These are phyloP conservation scores for Tetrahymena borealis DNA, from an alignment of 73 alveolate genomes.

Conservation along the genomic window DNA sequence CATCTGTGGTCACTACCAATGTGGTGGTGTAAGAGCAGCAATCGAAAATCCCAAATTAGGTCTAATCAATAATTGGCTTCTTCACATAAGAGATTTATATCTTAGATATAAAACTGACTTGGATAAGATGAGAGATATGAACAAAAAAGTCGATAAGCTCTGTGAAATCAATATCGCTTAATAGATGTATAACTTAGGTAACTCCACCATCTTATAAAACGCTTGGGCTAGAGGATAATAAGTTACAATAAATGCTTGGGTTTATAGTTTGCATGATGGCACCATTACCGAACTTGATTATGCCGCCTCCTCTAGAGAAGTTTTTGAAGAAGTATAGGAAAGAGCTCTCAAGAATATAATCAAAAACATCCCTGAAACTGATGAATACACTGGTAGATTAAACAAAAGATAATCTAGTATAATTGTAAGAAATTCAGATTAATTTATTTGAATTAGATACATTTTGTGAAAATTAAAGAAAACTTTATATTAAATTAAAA, in stretches of 20 bases:
- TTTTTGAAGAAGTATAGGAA: background rate
- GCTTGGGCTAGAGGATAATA: background rate
- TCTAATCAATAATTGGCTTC: background rate
- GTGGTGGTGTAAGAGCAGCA: constrained; percentile 49
- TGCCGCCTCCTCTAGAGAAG: background rate
- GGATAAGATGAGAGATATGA: background rate
- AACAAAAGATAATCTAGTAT: background rate
- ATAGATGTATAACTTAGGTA: background rate
- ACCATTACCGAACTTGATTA: background rate
- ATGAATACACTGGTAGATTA: background rate
- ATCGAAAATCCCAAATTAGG: background rate
- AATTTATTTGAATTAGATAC: background rate
- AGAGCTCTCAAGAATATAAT: background rate
- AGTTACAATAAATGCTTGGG: background rate
- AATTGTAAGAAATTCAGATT: background rate
- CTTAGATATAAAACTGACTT: background rate
- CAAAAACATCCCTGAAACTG: background rate
- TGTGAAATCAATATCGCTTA: background rate
- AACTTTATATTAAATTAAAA: no score
- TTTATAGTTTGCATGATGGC: background rate
- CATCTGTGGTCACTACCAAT: constrained; percentile 14
- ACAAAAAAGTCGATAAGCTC: background rate
- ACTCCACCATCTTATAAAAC: background rate
- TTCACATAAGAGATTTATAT: background rate
- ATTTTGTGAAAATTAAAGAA: no score